Evolutionary conservation across 2,329 filamentous ascomycete species (phyloP), one percentile per base, ranked within the genome.

Genomic region (Ophiocordyceps polyrhachis-furcata): DNA sequence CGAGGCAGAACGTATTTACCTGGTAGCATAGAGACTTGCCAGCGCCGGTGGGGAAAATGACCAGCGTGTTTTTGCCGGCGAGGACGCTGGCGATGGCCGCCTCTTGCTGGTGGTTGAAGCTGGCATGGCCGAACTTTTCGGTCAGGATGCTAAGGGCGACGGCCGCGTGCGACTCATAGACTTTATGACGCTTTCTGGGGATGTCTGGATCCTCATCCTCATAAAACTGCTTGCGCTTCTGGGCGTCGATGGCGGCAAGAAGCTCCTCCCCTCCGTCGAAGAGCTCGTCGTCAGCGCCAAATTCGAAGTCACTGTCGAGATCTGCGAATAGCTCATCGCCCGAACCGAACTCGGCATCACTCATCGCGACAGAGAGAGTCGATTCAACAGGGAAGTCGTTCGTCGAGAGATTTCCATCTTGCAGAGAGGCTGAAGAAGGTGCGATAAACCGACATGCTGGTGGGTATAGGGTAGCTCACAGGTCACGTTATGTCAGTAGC

Each of bases 121-220:
- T 25, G 20, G 13, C 23, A 13, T 37, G 15, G 38, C 70, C 74
- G 48, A 81, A 72, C 54, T 87, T 87, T 9, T 81, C 83, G 51
- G 74, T 79, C 58, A 89, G 49, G 3, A 68, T 56, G 4, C 48
- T 47, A 20, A 50, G 50, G 2, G 57, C 54, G 4, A 57, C 44
- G 7, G 44, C 40, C 38, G 48, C 31, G 40, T 43, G 31, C 31
- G 38, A 41, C 25, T 38, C 31, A 37, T 23, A 19, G 29, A 4
- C 17, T 37, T 31, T 35, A 1, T 37, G 29, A 25, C 15, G 42
- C 20, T 43, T 43, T 4, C 17, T 37, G 17, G 17, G 12, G 31
- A 19, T 17, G 29, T 37, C 19, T 11, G n/a, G n/a, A 14, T 25
- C 28, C 29, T n/a, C 2, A 0, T 51, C 49, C 2, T 45, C 38